phyloP scores from a whole-genome alignment of 768 basidiomycete species.

The Leccinum ochraceum region DNA sequence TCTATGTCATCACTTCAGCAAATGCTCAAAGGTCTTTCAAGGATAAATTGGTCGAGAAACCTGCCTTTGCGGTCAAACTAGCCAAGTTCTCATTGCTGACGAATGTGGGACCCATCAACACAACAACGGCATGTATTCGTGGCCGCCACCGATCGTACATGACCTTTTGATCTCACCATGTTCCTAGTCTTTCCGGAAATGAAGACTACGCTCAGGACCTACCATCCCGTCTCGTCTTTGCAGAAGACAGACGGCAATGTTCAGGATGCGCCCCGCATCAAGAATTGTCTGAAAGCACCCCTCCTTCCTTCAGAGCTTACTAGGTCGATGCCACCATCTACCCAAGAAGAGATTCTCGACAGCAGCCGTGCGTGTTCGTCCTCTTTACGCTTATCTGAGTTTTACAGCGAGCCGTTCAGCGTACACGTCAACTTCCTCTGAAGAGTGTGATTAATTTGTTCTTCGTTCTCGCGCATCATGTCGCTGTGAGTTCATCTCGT shows the following conservation, averaged over 20 bases:
- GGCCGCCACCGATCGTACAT: constrained; percentile 10
- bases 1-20: constrained; percentile 81
- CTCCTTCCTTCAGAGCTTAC: constrained; percentile 64
- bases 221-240: constrained; percentile 85
- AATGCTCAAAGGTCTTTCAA: constrained; percentile 85
- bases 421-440: constrained; percentile 63
- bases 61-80: constrained; percentile 75
- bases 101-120: constrained; percentile 90
- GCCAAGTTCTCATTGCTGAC: constrained; percentile 83
- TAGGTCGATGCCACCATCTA: constrained; percentile 64
- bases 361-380: constrained; percentile 52
- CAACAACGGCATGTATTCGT: constrained; percentile 81
- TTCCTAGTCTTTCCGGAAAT: constrained; percentile 84
- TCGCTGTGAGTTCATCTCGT: constrained; percentile 53
- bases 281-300: constrained; percentile 85
- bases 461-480: constrained; percentile 79
- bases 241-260: constrained; percentile 90
- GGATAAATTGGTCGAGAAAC: constrained; percentile 83
- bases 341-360: constrained; percentile 70
- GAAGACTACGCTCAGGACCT: constrained; percentile 87
- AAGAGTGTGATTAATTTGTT: constrained; percentile 88
- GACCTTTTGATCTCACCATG: constrained; percentile 20
- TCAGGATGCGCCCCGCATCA: constrained; percentile 90
- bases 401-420: constrained; percentile 37
- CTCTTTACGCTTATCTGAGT: constrained; percentile 5